These are phyloP conservation scores for Cynanchum wilfordii DNA, from an alignment of 257 asterid genomes.

Conservation along the genomic window DNA sequence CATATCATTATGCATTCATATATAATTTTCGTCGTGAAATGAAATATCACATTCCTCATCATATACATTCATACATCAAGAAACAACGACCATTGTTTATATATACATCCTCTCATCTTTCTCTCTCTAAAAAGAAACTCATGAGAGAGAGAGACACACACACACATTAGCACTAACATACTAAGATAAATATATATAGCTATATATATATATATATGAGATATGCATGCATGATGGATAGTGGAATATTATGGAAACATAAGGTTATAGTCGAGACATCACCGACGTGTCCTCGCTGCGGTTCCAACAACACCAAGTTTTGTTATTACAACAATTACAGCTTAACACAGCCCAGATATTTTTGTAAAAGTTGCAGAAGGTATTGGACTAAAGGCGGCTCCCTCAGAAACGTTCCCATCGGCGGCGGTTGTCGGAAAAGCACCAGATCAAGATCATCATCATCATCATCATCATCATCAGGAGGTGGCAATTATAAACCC, in stretches of 20 bases:
- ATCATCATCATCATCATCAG: too few relatives aligned
- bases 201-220: not conserved
- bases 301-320: slow-evolving; percentile 70
- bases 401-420: slow-evolving; percentile 67
- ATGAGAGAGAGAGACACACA: not conserved
- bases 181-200: too few relatives aligned
- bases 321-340: slow-evolving; percentile 86
- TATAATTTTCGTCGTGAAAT: too few relatives aligned
- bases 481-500: not conserved
- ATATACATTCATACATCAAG: not conserved
- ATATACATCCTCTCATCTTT: slow-evolving; percentile 4
- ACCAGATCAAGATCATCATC: slow-evolving; percentile 18
- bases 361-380: slow-evolving; percentile 71
- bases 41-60: too few relatives aligned
- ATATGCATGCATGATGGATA: slow-evolving; percentile 39
- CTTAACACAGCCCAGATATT: slow-evolving; percentile 71
- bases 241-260: slow-evolving; percentile 39
- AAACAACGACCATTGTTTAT: not conserved
- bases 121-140: slow-evolving; percentile 4
- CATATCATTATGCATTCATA: too few relatives aligned
- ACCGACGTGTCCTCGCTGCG: slow-evolving; percentile 77
- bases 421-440: slow-evolving; percentile 73
- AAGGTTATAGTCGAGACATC: slow-evolving; percentile 29
- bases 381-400: slow-evolving; percentile 90
- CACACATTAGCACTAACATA: too few relatives aligned